These are phyloP conservation scores for Leishmania braziliensis DNA, from an alignment of 208 protist species.

Conservation along the genomic window DNA sequence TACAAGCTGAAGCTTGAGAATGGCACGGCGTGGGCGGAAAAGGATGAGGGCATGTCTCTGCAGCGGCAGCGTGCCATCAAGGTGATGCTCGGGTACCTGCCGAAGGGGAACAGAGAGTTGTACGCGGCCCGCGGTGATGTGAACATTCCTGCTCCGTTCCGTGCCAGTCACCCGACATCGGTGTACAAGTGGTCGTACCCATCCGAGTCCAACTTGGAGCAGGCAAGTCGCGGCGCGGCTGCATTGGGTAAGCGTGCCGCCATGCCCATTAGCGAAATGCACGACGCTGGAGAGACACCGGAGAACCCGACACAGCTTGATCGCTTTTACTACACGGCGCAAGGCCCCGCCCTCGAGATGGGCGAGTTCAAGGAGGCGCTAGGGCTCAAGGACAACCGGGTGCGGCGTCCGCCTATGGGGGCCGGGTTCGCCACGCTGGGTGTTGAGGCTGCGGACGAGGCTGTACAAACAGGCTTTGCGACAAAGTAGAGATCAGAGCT, in stretches of 20 bases:
- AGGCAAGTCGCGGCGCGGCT: slow-evolving; percentile 76
- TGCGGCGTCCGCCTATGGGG: slow-evolving; percentile 46
- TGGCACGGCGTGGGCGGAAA: slow-evolving; percentile 86
- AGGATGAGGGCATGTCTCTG: slow-evolving; percentile 86
- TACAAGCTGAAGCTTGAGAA: slow-evolving; percentile 75
- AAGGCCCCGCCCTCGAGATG: slow-evolving; percentile 80
- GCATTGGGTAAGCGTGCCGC: slow-evolving; percentile 78
- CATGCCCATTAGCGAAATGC: slow-evolving; percentile 89
- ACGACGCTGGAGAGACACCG: slow-evolving; percentile 78
- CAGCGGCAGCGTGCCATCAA: slow-evolving; percentile 86
- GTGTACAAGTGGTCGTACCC: slow-evolving; percentile 73
- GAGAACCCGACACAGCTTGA: slow-evolving; percentile 83
- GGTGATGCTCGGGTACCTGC: slow-evolving; percentile 86
- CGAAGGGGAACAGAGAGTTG: slow-evolving; percentile 86
- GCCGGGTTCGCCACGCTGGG: slow-evolving; percentile 81
- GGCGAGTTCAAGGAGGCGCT: slow-evolving; percentile 89
- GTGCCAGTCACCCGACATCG: slow-evolving; percentile 79
- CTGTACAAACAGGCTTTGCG: slow-evolving; percentile 12
- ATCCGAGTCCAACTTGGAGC: slow-evolving; percentile 82
- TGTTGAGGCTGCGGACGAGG: slow-evolving; percentile 20
- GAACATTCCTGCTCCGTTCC: slow-evolving; percentile 79
- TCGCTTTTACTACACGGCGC: slow-evolving; percentile 82
- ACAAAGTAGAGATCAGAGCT: slow-evolving; percentile 26
- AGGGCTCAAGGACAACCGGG: slow-evolving; percentile 85
- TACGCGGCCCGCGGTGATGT: slow-evolving; percentile 88